phyloP scores from a whole-genome alignment of 2,329 filamentous ascomycete species.

The Ascochyta clinopodiicola region DNA sequence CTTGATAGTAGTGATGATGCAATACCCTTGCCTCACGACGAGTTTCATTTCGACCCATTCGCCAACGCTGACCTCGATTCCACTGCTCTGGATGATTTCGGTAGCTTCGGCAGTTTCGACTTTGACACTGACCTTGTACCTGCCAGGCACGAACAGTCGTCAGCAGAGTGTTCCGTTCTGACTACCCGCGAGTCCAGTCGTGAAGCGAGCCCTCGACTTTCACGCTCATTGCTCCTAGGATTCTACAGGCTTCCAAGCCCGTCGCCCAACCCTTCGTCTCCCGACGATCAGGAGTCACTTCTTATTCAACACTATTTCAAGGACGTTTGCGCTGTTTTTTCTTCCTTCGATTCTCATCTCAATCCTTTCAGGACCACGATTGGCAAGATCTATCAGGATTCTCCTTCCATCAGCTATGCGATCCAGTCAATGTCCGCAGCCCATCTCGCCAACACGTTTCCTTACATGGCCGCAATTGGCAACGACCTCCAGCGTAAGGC shows the following conservation, averaged over 20 bases:
- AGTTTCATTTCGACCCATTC: constrained; percentile 36
- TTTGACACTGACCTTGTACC: constrained; percentile 29
- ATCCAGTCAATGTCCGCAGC: constrained; percentile 71
- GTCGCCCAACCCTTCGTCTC: constrained; percentile 43
- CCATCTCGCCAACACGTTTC: constrained; percentile 65
- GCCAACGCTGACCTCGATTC: constrained; percentile 38
- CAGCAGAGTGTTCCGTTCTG: constrained; percentile 17
- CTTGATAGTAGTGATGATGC: constrained; percentile 35
- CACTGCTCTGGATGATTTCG: constrained; percentile 5
- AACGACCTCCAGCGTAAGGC: constrained; percentile 61
- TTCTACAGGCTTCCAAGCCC: constrained; percentile 47
- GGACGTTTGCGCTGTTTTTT: constrained; percentile 67
- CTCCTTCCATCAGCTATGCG: constrained; percentile 64
- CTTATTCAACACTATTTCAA: constrained; percentile 70
- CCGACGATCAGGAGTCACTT: constrained; percentile 59
- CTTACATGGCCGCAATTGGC: constrained; percentile 58
- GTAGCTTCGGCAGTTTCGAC: constrained; percentile 26
- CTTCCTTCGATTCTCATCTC: constrained; percentile 68
- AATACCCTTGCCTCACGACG: constrained; percentile 30
- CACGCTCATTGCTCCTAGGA: constrained; percentile 48
- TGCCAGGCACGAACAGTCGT: constrained; percentile 27
- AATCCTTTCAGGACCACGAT: constrained; percentile 68
- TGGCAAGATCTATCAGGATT: constrained; percentile 64
- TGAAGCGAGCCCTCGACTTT: constrained; percentile 38
- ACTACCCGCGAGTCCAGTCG: constrained; percentile 24